Percentiles rank a stretch among this genome's conserved stretches.
Conservation (phyloP, 208 protist species). For the Naegleria lovaniensis region DNA sequence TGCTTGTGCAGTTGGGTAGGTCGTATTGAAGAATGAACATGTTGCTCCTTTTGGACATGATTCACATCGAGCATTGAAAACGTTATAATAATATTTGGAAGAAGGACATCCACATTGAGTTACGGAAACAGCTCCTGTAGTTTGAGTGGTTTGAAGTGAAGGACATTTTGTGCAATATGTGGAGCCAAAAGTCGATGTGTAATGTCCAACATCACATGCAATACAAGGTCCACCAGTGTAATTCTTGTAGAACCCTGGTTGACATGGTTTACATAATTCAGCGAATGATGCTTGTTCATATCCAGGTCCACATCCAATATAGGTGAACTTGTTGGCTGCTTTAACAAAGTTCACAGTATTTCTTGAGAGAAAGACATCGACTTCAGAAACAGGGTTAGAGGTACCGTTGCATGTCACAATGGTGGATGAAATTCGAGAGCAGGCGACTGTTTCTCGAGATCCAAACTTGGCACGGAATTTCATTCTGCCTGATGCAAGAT, state of each 20-base stretch:
- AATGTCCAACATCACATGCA: conserved; percentile 2
- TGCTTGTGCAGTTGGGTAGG: neutral
- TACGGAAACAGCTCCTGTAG: neutral
- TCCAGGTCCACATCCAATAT: neutral
- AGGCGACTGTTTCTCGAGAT: neutral
- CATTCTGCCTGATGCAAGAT: neutral
- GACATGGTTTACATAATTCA: neutral
- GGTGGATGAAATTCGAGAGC: neutral
- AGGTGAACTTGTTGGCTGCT: neutral
- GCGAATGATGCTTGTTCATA: neutral
- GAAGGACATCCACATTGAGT: neutral
- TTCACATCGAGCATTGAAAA: neutral
- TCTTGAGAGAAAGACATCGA: neutral
- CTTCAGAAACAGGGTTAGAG: no score
- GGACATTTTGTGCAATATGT: neutral
- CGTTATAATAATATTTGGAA: neutral
- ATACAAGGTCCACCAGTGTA: neutral
- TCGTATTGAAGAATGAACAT: neutral
- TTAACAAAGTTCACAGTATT: neutral
- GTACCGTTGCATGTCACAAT: neutral
- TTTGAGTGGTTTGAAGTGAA: neutral
- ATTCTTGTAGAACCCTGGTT: neutral
- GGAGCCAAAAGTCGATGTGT: neutral
- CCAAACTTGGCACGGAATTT: neutral
- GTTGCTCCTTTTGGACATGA: neutral